Evolutionary conservation across 1,284 basidiomycete species (phyloP), one percentile per base, ranked within the genome.

Genomic region (Coniferiporia sulphurascens): DNA sequence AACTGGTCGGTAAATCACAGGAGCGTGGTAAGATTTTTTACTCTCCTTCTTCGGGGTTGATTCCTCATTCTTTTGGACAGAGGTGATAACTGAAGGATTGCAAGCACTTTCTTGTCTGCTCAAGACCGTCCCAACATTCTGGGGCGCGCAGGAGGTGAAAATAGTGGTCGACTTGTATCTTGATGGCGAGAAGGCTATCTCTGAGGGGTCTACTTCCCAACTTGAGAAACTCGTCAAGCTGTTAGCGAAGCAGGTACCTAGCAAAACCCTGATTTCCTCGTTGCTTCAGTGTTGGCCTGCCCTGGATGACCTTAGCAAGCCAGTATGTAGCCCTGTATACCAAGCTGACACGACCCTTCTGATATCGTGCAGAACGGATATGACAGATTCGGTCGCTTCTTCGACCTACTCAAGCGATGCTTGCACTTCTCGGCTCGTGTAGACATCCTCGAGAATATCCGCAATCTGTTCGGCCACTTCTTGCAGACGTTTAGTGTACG

Each of bases 381-480:
- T 17, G 70, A 73, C 48, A 65, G 61, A 50, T 69, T 78, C 51
- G 70, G 76, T 13, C 78, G 78, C 0, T 93, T 86, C 76, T 89
- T 94, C 65, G 78, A 83, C 15, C 66, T 93, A 0, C 71, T 93
- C 49, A 82, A 83, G 64, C 79, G 85, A 46, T 78, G 82, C 0
- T 70, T 96, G 32, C 86, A 84, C 12, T 78, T 80, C 52, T 84
- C 90, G 4, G 77, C 84, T 56, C 80, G 90, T 17, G 72, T 80
- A 2, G 80, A 82, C 5, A 79, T 98, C 1, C 74, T 86, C 6
- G 84, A 87, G 32, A 80, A 91, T 58, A 73, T 95, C 60, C 88
- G 91, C 52, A 65, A 79, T 0, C 68, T 93, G 41, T 96, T 94
- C 76, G 89, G 87, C 60, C 80, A 93, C 54, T 91, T 97, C 77